Percentiles rank a stretch among this genome's conserved stretches.
Evolutionary conservation across 164 flowering plant genomes (phyloP).

Genomic region (Aristolochia californica): DNA sequence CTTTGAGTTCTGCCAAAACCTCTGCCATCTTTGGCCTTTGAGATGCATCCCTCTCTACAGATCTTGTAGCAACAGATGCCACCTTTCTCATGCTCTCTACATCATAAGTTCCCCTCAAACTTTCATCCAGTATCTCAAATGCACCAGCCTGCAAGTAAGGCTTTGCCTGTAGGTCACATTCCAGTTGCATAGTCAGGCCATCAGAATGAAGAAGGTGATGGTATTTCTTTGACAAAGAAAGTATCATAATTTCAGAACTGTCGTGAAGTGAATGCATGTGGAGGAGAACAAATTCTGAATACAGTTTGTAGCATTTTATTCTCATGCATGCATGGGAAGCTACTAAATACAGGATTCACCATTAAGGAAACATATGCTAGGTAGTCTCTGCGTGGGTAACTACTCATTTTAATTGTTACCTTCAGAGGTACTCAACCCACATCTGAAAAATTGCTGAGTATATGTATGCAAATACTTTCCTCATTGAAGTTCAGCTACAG

Average conservation of each 20-base stretch:
- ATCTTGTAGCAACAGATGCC: slow-evolving; percentile 50
- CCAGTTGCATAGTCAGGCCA: not conserved
- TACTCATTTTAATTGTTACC: too few species aligned
- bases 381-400: too few species aligned
- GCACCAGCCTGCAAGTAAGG: slow-evolving; percentile 84
- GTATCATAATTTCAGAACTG: not conserved
- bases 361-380: too few species aligned
- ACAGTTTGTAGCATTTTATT: too few species aligned
- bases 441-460: too few species aligned
- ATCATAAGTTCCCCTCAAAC: slow-evolving; percentile 48
- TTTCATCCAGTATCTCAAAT: slow-evolving; percentile 74
- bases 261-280: too few species aligned
- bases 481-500: too few species aligned
- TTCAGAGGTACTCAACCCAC: too few species aligned
- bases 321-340: too few species aligned
- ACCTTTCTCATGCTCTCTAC: slow-evolving; percentile 63
- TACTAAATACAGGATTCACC: too few species aligned
- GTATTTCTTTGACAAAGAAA: not conserved
- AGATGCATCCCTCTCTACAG: slow-evolving; percentile 75
- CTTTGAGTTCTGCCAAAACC: slow-evolving; percentile 61
- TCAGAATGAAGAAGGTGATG: not conserved
- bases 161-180: slow-evolving; percentile 52
- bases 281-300: too few species aligned
- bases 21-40: slow-evolving; percentile 65
- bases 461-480: too few species aligned